Conservation (phyloP, 306 rosid genomes). For the Quercus dentata region DNA sequence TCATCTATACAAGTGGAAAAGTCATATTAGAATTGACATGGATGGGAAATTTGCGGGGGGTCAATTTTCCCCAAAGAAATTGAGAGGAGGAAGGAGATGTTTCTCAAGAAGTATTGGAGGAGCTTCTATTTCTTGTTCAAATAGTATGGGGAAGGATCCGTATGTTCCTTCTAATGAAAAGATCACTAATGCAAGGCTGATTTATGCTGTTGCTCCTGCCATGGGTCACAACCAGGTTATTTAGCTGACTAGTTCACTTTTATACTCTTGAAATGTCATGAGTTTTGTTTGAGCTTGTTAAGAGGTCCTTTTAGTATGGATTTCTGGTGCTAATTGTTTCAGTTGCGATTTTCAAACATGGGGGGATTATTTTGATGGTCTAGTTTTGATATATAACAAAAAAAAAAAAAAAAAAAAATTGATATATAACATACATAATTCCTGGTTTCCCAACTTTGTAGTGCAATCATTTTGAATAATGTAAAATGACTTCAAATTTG, state of each 20-base stretch:
- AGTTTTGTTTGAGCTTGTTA: neutral
- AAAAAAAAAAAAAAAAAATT: too few relatives aligned
- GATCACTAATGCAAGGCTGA: slow-evolving; percentile 45
- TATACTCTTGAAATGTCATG: too few relatives aligned
- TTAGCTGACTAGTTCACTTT: neutral
- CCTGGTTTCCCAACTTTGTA: neutral
- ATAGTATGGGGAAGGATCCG: slow-evolving; percentile 17
- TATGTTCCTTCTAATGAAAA: slow-evolving; percentile 28
- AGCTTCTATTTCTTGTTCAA: slow-evolving; percentile 34
- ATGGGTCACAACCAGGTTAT: slow-evolving; percentile 93
- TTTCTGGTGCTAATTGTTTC: neutral
- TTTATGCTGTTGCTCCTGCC: slow-evolving; percentile 83
- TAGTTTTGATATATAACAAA: neutral
- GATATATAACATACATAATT: neutral
- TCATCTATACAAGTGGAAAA: too few relatives aligned
- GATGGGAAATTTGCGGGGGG: neutral
- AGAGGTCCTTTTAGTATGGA: neutral
- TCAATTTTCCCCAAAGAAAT: slow-evolving; percentile 22
- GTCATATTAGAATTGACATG: too few relatives aligned
- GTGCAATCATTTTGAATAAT: neutral
- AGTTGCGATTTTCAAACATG: neutral
- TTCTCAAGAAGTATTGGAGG: slow-evolving; percentile 19
- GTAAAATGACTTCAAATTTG: neutral
- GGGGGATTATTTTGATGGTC: neutral
- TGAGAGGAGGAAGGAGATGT: slow-evolving; percentile 14